Conservation (phyloP, 2,329 filamentous ascomycete species). For the Talaromyces sp. region DNA sequence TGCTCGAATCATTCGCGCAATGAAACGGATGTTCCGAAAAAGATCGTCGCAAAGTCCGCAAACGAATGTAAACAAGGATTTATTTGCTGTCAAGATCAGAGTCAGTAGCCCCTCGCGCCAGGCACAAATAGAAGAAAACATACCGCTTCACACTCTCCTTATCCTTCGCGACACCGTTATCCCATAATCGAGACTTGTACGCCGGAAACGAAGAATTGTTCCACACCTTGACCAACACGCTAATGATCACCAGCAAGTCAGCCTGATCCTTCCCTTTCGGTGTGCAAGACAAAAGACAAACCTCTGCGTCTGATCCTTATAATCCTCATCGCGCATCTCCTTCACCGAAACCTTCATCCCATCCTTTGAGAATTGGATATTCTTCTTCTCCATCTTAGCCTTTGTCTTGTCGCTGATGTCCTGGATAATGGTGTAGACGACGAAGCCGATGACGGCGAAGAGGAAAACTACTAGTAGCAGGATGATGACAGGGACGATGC, state of each 20-base stretch:
- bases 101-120: background rate
- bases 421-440: conserved; percentile 56
- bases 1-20: background rate
- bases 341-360: conserved; percentile 60
- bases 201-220: conserved; percentile 46
- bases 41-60: background rate
- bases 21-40: background rate
- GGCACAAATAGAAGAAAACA: background rate
- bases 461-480: conserved; percentile 53
- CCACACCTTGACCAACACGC: conserved; percentile 49
- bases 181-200: conserved; percentile 45
- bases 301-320: conserved; percentile 59
- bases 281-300: conserved; percentile 23
- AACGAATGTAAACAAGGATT: background rate
- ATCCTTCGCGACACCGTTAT: conserved; percentile 18
- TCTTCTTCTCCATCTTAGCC: conserved; percentile 61
- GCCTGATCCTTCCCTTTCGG: background rate
- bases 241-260: conserved; percentile 20
- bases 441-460: conserved; percentile 53
- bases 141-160: conserved; percentile 13
- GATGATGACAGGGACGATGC: conserved; percentile 52
- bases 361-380: conserved; percentile 58
- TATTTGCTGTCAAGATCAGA: background rate
- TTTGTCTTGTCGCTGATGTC: conserved; percentile 56
- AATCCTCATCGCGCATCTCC: conserved; percentile 55